phyloP scores from a whole-genome alignment of 306 rosid genomes.

The Prinsepia uniflora region DNA sequence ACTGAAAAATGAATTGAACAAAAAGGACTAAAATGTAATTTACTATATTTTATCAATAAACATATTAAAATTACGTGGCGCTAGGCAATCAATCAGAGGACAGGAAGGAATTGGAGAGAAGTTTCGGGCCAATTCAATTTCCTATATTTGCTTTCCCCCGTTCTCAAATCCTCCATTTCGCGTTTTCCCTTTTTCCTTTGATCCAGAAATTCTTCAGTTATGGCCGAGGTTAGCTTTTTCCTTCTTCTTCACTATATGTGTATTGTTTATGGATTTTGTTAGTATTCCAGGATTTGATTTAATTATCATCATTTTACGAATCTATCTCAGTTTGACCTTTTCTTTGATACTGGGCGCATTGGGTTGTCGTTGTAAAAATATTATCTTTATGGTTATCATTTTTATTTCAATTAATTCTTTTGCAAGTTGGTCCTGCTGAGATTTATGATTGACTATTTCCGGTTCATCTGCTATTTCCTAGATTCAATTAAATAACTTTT shows the following conservation, averaged over 20 bases:
- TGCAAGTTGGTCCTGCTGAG: background rate
- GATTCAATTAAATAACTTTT: background rate
- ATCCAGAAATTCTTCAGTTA: background rate
- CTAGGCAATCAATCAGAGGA: background rate
- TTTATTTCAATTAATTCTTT: background rate
- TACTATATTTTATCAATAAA: no score
- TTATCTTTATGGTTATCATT: background rate
- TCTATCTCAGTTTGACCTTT: background rate
- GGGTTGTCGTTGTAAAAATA: background rate
- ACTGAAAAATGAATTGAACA: no score
- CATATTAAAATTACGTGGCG: background rate
- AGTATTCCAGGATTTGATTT: background rate
- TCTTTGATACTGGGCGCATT: background rate
- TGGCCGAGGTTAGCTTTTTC: conserved; percentile 15
- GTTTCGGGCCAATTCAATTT: background rate
- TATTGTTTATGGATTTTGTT: background rate
- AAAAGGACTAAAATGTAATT: no score
- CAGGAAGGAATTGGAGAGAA: conserved; percentile 3
- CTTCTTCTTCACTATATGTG: background rate
- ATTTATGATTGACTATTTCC: background rate
- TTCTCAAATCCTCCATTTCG: background rate
- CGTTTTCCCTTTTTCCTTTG: background rate
- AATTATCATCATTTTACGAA: background rate
- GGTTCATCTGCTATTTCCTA: background rate
- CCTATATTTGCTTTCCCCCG: background rate